Evolutionary conservation across 371 early-diverging fungal genomes (phyloP), one percentile per base, ranked within the genome.

Genomic region (Nosema muscidifuracis): DNA sequence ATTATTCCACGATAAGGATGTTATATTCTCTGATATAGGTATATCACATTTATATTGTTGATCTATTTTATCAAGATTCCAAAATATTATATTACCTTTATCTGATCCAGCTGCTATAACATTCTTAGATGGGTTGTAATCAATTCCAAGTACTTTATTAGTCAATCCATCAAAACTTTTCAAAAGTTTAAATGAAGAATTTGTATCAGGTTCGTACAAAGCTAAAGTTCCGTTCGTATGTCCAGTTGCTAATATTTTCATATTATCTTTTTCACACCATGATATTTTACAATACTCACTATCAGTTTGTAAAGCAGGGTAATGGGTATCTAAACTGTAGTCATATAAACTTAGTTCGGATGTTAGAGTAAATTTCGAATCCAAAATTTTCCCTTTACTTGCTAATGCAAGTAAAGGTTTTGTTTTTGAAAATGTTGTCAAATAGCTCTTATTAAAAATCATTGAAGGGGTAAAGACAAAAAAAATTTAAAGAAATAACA

Each of bases 361-460:
- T 2, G 66, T 71, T 7, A 73, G 61, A 9, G 81, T 80, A 60
- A 82, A 84, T 30, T 76, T 76, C 9, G 79, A 58, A 63, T 84
- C 82, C 56, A 84, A 77, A 24, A 82, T 67, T 66, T 81, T 84
- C 33, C 82, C 70, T 65, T 81, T 84, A 16, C 80, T 82, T 42
- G 77, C 84, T 47, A 82, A 57, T 28, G 80, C 84, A 18, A 77
- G 61, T n/a, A 74, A 57, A 9, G 81, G 81, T 18, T 67, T 63
- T 15, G 38, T 65, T 28, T 47, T 65, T 47, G 76, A 66, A 64
- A 83, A 83, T 28, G 77, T 74, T 15, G 78, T 65, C 30, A 83
- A 44, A 56, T 77, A 77, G 26, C 77, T 77, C 77, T 79, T 81
- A 67, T 81, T 78, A 68, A 83, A 71, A 58, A 67, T 79, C 76